These are phyloP conservation scores for Mrakia frigida DNA, from an alignment of 768 basidiomycete genomes.

Conservation along the genomic window DNA sequence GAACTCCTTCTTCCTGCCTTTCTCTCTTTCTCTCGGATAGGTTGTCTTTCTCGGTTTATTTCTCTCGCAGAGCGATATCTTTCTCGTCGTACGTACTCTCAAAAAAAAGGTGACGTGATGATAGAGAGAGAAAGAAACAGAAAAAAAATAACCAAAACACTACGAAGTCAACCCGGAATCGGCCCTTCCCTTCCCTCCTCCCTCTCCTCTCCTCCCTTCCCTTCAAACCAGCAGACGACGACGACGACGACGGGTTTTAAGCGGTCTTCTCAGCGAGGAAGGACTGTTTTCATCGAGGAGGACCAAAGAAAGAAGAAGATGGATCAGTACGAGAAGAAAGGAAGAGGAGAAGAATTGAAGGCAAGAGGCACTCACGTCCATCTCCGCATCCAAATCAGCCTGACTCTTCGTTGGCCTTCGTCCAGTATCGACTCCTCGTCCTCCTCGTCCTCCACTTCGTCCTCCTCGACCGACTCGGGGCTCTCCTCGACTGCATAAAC, in stretches of 20 bases:
- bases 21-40: too few relatives aligned
- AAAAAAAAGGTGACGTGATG: background rate
- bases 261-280: conserved; percentile 20
- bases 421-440: conserved; percentile 36
- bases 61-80: too few relatives aligned
- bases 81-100: too few relatives aligned
- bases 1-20: too few relatives aligned
- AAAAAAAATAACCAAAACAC: background rate
- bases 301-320: background rate
- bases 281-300: background rate
- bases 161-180: background rate
- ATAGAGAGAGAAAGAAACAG: background rate
- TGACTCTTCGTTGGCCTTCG: conserved; percentile 71
- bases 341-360: background rate
- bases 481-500: conserved; percentile 47
- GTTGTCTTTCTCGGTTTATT: too few relatives aligned
- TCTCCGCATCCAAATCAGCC: conserved; percentile 93
- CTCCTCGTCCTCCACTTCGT: conserved; percentile 44
- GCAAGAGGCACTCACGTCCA: conserved; percentile 77
- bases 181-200: too few relatives aligned
- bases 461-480: conserved; percentile 49
- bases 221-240: too few relatives aligned
- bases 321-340: background rate
- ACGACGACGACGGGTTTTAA: background rate
- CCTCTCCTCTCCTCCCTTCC: too few relatives aligned